phyloP scores from a whole-genome alignment of 1,139 yeast genomes.

The Nakaseomyces kungkrabaensis region DNA sequence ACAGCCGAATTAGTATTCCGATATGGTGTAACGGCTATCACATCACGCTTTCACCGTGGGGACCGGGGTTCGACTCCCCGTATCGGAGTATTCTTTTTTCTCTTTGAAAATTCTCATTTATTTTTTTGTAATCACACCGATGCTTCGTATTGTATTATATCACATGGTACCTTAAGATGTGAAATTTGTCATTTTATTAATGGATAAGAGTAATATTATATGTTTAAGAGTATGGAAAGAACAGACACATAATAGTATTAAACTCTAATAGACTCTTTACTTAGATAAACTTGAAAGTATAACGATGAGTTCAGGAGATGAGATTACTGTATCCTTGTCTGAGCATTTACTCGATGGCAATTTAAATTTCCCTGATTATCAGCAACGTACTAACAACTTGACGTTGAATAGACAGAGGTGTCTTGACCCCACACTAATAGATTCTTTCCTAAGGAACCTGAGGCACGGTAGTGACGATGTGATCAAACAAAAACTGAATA shows the following conservation, averaged over 20 bases:
- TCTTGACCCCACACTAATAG: constrained; percentile 32
- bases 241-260: no score
- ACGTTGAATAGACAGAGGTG: constrained; percentile 28
- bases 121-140: no score
- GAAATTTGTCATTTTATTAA: no score
- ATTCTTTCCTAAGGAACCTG: constrained; percentile 35
- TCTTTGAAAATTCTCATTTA: no score
- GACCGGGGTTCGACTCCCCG: constrained; percentile 4
- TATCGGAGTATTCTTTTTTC: not conserved
- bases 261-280: no score
- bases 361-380: not conserved
- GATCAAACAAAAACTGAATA: constrained; percentile 33
- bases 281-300: no score
- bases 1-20: not conserved
- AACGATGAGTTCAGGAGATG: constrained; percentile 5
- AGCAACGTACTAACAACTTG: not conserved
- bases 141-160: no score
- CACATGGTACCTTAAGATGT: no score
- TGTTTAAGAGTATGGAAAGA: no score
- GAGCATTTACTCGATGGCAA: not conserved
- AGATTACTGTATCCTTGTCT: constrained; percentile 13
- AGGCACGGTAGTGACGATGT: constrained; percentile 38
- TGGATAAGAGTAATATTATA: no score
- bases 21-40: constrained; percentile 3
- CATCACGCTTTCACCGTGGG: constrained; percentile 3